Evolutionary conservation across 495 filamentous ascomycete genomes (phyloP).

Genomic region (Penicillium paxilli): DNA sequence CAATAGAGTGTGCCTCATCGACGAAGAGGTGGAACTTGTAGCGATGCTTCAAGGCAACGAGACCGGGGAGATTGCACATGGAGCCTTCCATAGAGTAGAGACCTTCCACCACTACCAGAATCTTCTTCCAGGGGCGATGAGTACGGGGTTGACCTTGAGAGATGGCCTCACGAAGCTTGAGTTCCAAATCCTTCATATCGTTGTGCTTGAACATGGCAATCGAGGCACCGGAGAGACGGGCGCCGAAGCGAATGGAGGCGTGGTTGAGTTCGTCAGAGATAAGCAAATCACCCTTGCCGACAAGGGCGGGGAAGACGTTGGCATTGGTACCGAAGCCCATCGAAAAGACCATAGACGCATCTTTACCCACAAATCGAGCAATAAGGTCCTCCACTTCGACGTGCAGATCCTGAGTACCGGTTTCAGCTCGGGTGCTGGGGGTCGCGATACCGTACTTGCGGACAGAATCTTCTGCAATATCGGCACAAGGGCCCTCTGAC

Average conservation of each 20-base stretch:
- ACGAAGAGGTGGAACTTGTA: slow-evolving; percentile 97
- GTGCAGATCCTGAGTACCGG: slow-evolving; percentile 84
- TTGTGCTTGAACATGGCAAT: slow-evolving; percentile 98
- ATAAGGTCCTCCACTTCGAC: slow-evolving; percentile 85
- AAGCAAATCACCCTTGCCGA: slow-evolving; percentile 87
- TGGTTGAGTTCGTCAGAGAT: slow-evolving; percentile 98
- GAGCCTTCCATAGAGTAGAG: slow-evolving; percentile 99
- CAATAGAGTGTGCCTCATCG: slow-evolving; percentile 96
- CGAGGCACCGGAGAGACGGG: slow-evolving; percentile 89
- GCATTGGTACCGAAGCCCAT: slow-evolving; percentile 98
- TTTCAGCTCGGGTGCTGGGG: slow-evolving; percentile 77
- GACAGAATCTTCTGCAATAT: slow-evolving; percentile 82
- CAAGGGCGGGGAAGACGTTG: slow-evolving; percentile 83
- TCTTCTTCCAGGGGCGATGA: slow-evolving; percentile 98
- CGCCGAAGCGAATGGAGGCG: slow-evolving; percentile 92
- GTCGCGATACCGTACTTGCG: slow-evolving; percentile 80
- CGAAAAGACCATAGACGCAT: slow-evolving; percentile 92
- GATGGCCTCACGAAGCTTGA: slow-evolving; percentile 82
- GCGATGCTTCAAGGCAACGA: slow-evolving; percentile 81
- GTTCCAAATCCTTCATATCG: slow-evolving; percentile 85
- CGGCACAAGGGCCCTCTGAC: slow-evolving; percentile 94
- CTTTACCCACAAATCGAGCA: slow-evolving; percentile 90
- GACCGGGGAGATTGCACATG: slow-evolving; percentile 91
- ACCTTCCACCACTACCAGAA: slow-evolving; percentile 92
- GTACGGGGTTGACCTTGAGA: slow-evolving; percentile 95